Evolutionary conservation across 352 stramenopile species (phyloP), one percentile per base, ranked within the genome.

Genomic region (Globisporangium cystogenes): DNA sequence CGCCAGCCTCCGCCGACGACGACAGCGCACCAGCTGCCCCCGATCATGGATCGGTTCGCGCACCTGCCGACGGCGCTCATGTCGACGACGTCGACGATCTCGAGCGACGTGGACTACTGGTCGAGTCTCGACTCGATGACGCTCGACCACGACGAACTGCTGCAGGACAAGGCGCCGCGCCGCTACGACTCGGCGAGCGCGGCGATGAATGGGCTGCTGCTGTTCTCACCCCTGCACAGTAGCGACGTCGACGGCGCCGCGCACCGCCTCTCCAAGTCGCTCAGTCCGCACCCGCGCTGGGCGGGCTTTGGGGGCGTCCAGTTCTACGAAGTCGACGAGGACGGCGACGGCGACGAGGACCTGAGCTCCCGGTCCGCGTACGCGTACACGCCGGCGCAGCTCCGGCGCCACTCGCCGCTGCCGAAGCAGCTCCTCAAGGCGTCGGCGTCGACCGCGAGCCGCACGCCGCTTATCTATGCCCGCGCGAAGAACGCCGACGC

Each of bases 71-170:
- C 51, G 1, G 57, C 51, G 11, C 37, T 64, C 44, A 58, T 59
- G 51, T 64, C 57, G 29, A 59, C 51, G n/a, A 55, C 57, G 11
- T 64, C 57, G 31, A 64, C 57, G 27, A 55, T 78, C 41, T 55
- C 56, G 26, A 82, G 71, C 41, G 71, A 82, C 43, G 11, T 68
- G 42, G 71, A 82, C 66, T 79, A 74, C 43, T 78, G 71, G 71
- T 58, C 46, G 23, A 60, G 59, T 16, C 46, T 65, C 7, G 66
- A 78, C 40, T 55, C 53, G 23, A 31, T 61, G 6, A 21, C 42
- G 12, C 42, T 57, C 18, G 33, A 63, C 16, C 37, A 55, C 6
- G 66, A 69, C 18, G 62, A 74, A 6, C 48, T 51, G n/a, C 48
- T 53, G 21, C 26, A 29, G 5, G 57, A 53, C n/a, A 45, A 45